These are phyloP conservation scores for Salvia sclarea DNA, from an alignment of 305 asterid species.

Conservation along the genomic window DNA sequence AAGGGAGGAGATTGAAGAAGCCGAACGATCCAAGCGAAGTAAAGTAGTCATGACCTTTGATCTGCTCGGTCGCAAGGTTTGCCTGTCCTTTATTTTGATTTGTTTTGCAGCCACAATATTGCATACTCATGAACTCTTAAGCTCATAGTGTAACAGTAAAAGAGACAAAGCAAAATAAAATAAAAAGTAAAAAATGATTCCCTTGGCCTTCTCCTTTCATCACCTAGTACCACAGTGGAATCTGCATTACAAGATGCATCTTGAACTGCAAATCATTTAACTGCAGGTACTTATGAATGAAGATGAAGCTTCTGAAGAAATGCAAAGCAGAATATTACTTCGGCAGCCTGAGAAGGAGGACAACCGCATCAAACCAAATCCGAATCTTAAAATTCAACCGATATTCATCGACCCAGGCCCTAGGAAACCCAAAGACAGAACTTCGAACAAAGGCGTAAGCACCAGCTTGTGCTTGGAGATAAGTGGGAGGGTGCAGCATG, in stretches of 20 bases:
- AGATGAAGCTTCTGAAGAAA: conserved; percentile 71
- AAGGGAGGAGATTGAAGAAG: conserved; percentile 83
- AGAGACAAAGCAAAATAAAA: neutral
- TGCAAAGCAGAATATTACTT: conserved; percentile 63
- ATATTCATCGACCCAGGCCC: conserved; percentile 78
- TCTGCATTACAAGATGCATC: neutral
- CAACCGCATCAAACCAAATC: conserved; percentile 74
- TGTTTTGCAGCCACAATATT: neutral
- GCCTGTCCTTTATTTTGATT: conserved; percentile 10
- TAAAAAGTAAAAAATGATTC: no score
- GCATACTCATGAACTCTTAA: neutral
- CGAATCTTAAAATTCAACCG: conserved; percentile 72
- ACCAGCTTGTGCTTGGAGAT: conserved; percentile 81
- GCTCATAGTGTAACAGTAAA: neutral
- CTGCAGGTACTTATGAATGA: conserved; percentile 85
- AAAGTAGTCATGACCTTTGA: conserved; percentile 86
- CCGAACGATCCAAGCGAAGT: conserved; percentile 67
- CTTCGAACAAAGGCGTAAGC: conserved; percentile 38
- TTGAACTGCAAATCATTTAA: conserved; percentile 10
- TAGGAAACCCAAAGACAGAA: conserved; percentile 49
- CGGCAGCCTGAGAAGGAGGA: conserved; percentile 61
- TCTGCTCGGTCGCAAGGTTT: conserved; percentile 94
- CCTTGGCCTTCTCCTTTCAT: neutral
- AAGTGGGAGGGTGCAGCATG: conserved; percentile 91
- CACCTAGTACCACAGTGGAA: neutral